These are phyloP conservation scores for Aulographum hederae DNA, from an alignment of 2,329 filamentous ascomycete genomes.

Conservation along the genomic window DNA sequence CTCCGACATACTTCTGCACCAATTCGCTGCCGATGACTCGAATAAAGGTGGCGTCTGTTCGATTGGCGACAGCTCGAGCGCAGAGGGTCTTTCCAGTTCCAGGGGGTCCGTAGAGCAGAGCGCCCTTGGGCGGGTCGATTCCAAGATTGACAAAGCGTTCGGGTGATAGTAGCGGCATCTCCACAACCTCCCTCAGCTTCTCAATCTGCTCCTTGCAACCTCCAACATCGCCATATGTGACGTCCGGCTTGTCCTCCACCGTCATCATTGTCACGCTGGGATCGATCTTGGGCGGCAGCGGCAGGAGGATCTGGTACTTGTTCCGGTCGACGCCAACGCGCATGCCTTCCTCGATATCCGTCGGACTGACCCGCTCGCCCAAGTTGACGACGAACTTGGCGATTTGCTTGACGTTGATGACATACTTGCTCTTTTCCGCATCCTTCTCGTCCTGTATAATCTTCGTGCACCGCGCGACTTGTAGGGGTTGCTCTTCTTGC, in stretches of 20 bases:
- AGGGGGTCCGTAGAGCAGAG: constrained; percentile 86
- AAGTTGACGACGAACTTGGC: constrained; percentile 98
- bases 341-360: constrained; percentile 99
- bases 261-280: constrained; percentile 99
- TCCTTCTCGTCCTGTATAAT: constrained; percentile 97
- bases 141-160: constrained; percentile 97
- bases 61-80: constrained; percentile 88
- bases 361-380: constrained; percentile 88
- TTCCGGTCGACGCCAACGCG: constrained; percentile 93
- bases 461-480: constrained; percentile 96
- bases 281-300: constrained; percentile 94
- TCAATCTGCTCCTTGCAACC: constrained; percentile 99
- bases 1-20: constrained; percentile 97
- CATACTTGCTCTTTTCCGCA: constrained; percentile 96
- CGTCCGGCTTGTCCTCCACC: constrained; percentile 97
- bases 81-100: constrained; percentile 99
- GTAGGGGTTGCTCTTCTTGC: constrained; percentile 92
- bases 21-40: constrained; percentile 94
- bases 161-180: constrained; percentile 91
- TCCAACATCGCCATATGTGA: constrained; percentile 96
- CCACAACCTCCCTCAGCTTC: constrained; percentile 94
- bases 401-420: constrained; percentile 99
- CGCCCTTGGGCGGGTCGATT: constrained; percentile 96
- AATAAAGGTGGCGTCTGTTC: constrained; percentile 97
- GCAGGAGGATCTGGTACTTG: constrained; percentile 97